Evolutionary conservation across 2,329 filamentous ascomycete species (phyloP).

Genomic region (Beauveria bassiana): DNA sequence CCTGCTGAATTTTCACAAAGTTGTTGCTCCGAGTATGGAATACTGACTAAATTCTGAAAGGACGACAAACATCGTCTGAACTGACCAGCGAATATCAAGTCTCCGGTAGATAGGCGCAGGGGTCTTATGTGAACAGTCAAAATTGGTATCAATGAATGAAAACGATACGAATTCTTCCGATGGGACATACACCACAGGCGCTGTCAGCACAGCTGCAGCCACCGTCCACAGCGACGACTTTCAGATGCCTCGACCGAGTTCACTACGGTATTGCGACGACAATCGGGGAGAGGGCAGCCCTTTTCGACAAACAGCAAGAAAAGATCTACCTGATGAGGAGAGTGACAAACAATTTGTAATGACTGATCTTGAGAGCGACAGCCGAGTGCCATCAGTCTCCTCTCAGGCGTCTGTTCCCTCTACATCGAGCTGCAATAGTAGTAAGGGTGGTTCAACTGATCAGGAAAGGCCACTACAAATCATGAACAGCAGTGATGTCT

Average conservation of each 20-base stretch:
- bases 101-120: neutral
- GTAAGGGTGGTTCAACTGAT: neutral
- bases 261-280: neutral
- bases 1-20: neutral
- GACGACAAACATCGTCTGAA: no score
- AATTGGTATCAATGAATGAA: neutral
- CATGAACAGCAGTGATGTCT: neutral
- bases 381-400: constrained; percentile 3
- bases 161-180: neutral
- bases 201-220: neutral
- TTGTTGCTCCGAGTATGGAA: neutral
- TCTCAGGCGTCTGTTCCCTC: neutral
- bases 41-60: neutral
- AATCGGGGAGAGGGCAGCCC: neutral
- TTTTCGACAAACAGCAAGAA: neutral
- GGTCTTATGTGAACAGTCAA: neutral
- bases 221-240: constrained; percentile 11
- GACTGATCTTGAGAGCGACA: neutral
- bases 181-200: no score
- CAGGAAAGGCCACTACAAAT: neutral
- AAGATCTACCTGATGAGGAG: neutral
- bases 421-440: neutral
- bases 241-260: neutral
- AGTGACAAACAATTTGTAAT: neutral
- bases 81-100: neutral